Conservation (phyloP, 352 stramenopile genomes). For the Phytophthora multivora region DNA sequence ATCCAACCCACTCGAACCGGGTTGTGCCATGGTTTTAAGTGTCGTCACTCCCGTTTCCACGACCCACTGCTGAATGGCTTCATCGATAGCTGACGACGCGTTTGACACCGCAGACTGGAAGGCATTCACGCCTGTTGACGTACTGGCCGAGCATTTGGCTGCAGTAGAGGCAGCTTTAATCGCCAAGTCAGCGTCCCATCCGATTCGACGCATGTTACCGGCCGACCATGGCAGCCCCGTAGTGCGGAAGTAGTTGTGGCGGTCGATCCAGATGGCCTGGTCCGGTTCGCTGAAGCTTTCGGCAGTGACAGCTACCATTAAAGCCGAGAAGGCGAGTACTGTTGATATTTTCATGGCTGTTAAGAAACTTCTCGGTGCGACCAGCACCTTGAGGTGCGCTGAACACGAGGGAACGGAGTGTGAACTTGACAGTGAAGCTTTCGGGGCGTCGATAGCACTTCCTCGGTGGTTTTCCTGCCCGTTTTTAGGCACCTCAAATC, state of each 20-base stretch:
- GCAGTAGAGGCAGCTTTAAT: conserved; percentile 41
- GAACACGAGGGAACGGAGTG: conserved; percentile 13
- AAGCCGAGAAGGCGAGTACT: conserved; percentile 9
- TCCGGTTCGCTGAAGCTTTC: conserved; percentile 35
- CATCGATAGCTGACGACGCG: conserved; percentile 40
- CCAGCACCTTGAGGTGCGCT: conserved; percentile 7
- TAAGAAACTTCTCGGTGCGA: not conserved
- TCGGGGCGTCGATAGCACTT: conserved; percentile 17
- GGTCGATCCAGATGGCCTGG: conserved; percentile 68
- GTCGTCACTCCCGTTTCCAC: conserved; percentile 47
- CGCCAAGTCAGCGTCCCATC: conserved; percentile 57
- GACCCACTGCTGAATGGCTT: conserved; percentile 59
- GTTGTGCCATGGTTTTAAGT: conserved; percentile 46
- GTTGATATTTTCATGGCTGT: conserved; percentile 26
- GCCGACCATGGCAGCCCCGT: conserved; percentile 65
- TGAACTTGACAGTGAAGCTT: conserved; percentile 10
- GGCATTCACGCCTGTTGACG: conserved; percentile 46
- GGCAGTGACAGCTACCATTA: conserved; percentile 5
- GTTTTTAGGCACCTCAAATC: conserved; percentile 26
- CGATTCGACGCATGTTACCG: conserved; percentile 62
- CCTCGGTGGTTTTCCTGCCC: conserved; percentile 23
- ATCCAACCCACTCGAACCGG: conserved; percentile 38
- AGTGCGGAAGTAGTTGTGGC: conserved; percentile 77
- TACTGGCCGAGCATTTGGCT: conserved; percentile 38
- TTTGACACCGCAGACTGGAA: conserved; percentile 33